Evolutionary conservation across 495 filamentous ascomycete genomes (phyloP).

Genomic region (Umbilicaria muhlenbergii): DNA sequence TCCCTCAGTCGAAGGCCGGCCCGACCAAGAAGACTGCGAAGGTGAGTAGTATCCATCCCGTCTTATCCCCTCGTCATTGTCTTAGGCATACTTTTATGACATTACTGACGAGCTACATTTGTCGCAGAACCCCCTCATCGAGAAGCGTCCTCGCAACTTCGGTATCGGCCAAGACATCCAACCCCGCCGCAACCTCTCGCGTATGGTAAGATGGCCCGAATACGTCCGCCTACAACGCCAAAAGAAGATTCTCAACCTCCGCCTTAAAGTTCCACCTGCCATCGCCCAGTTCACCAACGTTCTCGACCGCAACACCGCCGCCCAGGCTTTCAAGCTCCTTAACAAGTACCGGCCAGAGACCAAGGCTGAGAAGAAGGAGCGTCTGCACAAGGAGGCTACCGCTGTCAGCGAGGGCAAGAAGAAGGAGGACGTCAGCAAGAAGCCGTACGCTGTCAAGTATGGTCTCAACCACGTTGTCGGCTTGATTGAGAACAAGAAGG

Average conservation of each 20-base stretch:
- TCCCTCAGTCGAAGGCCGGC: conserved; percentile 85
- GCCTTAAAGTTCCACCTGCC: conserved; percentile 94
- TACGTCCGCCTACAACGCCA: conserved; percentile 98
- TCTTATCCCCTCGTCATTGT: conserved; percentile 2
- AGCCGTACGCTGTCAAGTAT: conserved; percentile 98
- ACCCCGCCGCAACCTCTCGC: conserved; percentile 89
- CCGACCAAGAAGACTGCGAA: conserved; percentile 83
- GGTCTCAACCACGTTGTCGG: conserved; percentile 99
- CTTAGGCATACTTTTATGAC: conserved; percentile 11
- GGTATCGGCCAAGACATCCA: conserved; percentile 99
- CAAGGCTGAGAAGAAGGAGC: conserved; percentile 99
- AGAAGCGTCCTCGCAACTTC: conserved; percentile 94
- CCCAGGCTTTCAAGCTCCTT: conserved; percentile 94
- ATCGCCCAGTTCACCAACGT: conserved; percentile 95
- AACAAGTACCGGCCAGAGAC: conserved; percentile 99
- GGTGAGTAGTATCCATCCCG: conserved; percentile 40
- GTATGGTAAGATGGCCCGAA: conserved; percentile 99
- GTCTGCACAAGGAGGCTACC: conserved; percentile 91
- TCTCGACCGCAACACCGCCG: conserved; percentile 96
- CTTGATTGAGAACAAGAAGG: conserved; percentile 99
- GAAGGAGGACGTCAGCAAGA: conserved; percentile 99
- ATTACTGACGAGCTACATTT: conserved; percentile 11
- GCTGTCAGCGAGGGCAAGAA: conserved; percentile 97
- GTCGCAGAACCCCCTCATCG: conserved; percentile 92
- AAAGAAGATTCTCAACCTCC: conserved; percentile 98